Evolutionary conservation across 768 basidiomycete genomes (phyloP).

Genomic region (Suillus bovinus): DNA sequence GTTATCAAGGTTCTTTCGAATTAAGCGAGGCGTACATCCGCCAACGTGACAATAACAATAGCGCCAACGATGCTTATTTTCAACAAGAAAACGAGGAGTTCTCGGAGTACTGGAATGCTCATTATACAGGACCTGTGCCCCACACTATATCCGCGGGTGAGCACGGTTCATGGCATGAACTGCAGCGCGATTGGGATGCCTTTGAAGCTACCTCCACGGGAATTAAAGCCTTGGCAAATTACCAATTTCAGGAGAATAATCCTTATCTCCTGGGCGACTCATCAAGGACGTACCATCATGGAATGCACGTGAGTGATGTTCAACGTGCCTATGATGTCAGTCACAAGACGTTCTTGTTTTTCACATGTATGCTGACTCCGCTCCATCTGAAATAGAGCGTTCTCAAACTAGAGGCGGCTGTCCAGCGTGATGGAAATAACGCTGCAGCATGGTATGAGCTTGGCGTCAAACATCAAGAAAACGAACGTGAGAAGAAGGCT

Average conservation of each 20-base stretch:
- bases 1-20: slow-evolving; percentile 22
- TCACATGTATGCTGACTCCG: slow-evolving; percentile 19
- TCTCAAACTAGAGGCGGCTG: slow-evolving; percentile 85
- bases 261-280: slow-evolving; percentile 72
- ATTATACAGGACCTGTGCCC: slow-evolving; percentile 27
- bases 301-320: slow-evolving; percentile 32
- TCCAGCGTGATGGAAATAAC: slow-evolving; percentile 73
- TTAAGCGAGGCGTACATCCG: slow-evolving; percentile 19
- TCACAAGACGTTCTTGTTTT: slow-evolving; percentile 9
- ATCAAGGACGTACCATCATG: slow-evolving; percentile 49
- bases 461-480: slow-evolving; percentile 97
- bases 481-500: slow-evolving; percentile 91
- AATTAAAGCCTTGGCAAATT: slow-evolving; percentile 53
- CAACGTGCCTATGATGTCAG: slow-evolving; percentile 42
- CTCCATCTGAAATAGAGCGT: slow-evolving; percentile 57
- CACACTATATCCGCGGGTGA: slow-evolving; percentile 21
- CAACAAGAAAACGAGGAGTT: slow-evolving; percentile 71
- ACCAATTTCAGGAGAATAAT: slow-evolving; percentile 77
- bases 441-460: slow-evolving; percentile 86
- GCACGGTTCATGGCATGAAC: slow-evolving; percentile 53
- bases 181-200: slow-evolving; percentile 80
- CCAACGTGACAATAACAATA: slow-evolving; percentile 22
- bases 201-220: slow-evolving; percentile 76
- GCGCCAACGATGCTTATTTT: slow-evolving; percentile 69
- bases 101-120: slow-evolving; percentile 55